Conservation (phyloP, 768 basidiomycete species). For the Cystofilobasidium bisporidii region DNA sequence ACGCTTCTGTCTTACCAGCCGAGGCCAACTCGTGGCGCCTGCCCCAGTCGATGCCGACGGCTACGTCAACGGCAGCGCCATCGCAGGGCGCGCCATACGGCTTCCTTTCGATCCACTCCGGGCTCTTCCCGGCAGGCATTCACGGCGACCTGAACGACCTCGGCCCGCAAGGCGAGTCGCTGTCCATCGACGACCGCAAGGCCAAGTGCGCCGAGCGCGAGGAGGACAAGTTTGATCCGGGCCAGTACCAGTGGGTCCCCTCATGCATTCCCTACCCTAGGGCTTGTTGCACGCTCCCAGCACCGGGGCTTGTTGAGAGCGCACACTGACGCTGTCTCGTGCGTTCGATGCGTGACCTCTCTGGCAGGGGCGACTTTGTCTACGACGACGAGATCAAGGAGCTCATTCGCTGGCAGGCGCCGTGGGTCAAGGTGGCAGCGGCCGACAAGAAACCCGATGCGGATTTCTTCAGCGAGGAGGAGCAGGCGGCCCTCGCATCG, state of each 20-base stretch:
- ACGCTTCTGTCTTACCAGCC: too few relatives aligned
- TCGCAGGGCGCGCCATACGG: constrained; percentile 52
- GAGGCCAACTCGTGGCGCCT: constrained; percentile 70
- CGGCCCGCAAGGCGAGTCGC: constrained; percentile 56
- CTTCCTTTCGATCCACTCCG: constrained; percentile 63
- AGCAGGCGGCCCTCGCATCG: constrained; percentile 47
- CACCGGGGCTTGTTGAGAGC: too few relatives aligned
- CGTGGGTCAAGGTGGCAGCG: constrained; percentile 37
- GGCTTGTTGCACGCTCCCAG: too few relatives aligned
- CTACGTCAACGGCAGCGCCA: neutral
- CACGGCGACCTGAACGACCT: constrained; percentile 78
- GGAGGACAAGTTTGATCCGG: constrained; percentile 69
- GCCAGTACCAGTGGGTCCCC: constrained; percentile 63
- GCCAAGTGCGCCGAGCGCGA: constrained; percentile 53
- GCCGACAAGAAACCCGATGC: constrained; percentile 48
- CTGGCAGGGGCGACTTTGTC: constrained; percentile 76
- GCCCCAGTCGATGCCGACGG: constrained; percentile 52
- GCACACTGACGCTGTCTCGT: too few relatives aligned
- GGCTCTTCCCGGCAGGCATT: constrained; percentile 52
- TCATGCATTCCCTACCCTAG: neutral
- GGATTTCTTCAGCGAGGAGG: constrained; percentile 47
- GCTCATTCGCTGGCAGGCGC: constrained; percentile 58
- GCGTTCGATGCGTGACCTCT: too few relatives aligned
- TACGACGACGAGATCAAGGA: constrained; percentile 68
- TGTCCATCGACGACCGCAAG: constrained; percentile 49